These are phyloP conservation scores for Pseudocercospora fijiensis DNA, from an alignment of 2,329 filamentous ascomycete species.

Conservation along the genomic window DNA sequence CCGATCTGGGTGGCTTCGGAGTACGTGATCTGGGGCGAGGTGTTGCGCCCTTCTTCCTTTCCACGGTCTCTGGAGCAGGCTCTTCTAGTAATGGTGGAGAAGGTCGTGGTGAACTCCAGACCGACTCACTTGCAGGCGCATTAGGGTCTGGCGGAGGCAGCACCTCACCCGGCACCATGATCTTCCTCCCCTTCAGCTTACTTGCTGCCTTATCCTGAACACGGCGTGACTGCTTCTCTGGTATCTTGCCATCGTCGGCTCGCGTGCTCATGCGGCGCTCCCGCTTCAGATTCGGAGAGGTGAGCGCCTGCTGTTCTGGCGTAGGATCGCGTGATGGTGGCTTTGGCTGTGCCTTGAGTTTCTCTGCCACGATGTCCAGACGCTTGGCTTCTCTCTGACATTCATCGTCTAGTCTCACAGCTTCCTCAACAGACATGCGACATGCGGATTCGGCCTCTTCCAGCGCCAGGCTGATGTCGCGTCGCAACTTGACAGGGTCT, in stretches of 20 bases:
- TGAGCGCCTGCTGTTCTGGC: slow-evolving; percentile 40
- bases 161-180: slow-evolving; percentile 47
- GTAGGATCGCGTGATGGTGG: slow-evolving; percentile 63
- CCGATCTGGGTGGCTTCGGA: slow-evolving; percentile 40
- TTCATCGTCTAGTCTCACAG: slow-evolving; percentile 37
- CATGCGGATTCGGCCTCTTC: slow-evolving; percentile 37
- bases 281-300: slow-evolving; percentile 38
- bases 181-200: slow-evolving; percentile 39
- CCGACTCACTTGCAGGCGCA: slow-evolving; percentile 40
- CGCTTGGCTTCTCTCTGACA: slow-evolving; percentile 48
- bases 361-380: slow-evolving; percentile 59
- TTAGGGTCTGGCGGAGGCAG: slow-evolving; percentile 48
- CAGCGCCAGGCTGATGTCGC: slow-evolving; percentile 56
- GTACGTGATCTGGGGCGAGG: slow-evolving; percentile 37
- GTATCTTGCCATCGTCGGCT: slow-evolving; percentile 26
- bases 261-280: slow-evolving; percentile 35
- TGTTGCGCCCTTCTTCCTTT: slow-evolving; percentile 22
- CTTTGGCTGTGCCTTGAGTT: slow-evolving; percentile 61
- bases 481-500: slow-evolving; percentile 54
- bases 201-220: slow-evolving; percentile 37
- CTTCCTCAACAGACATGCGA: slow-evolving; percentile 40
- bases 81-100: slow-evolving; percentile 37
- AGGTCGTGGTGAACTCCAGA: slow-evolving; percentile 40
- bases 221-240: slow-evolving; percentile 31
- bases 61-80: slow-evolving; percentile 24